Percentiles rank a stretch among this genome's conserved stretches.
These are phyloP conservation scores for Terana coerulea DNA, from an alignment of 768 basidiomycete species.

Conservation along the genomic window DNA sequence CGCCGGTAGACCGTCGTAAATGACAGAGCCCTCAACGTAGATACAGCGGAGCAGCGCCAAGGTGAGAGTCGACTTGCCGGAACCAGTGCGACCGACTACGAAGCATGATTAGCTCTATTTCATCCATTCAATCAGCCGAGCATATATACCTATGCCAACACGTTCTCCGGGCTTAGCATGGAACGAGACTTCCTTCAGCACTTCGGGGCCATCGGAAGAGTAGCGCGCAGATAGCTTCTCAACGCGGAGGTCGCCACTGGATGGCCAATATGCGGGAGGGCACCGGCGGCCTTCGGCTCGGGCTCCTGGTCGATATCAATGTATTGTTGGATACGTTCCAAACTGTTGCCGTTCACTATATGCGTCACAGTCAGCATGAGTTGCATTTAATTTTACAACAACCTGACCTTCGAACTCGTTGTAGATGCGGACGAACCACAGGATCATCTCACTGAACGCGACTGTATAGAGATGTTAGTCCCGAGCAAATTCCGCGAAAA, in stretches of 20 bases:
- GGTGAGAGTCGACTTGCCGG: constrained; percentile 38
- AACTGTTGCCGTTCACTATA: constrained; percentile 12
- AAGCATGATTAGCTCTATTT: no score
- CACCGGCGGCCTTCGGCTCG: constrained; percentile 27
- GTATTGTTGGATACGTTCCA: constrained; percentile 43
- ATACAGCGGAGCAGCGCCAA: constrained; percentile 54
- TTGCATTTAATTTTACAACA: neutral
- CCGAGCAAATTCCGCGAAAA: neutral
- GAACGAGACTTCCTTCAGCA: constrained; percentile 53
- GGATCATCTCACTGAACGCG: constrained; percentile 50
- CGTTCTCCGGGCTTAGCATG: constrained; percentile 50
- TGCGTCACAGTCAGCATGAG: neutral
- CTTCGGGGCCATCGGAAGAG: constrained; percentile 46
- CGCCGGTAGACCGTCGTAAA: constrained; percentile 47
- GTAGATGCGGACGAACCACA: constrained; percentile 41
- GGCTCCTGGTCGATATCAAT: constrained; percentile 46
- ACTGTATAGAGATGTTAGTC: constrained; percentile 25
- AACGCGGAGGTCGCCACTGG: constrained; percentile 40
- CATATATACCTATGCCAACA: constrained; percentile 38
- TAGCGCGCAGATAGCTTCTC: constrained; percentile 42
- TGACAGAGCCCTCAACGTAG: constrained; percentile 46
- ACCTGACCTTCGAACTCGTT: constrained; percentile 46
- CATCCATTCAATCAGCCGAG: no score
- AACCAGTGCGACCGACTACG: constrained; percentile 40
- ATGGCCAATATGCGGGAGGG: constrained; percentile 53